Conservation (phyloP, 1,139 yeast species). For the Geotrichum australiense region DNA sequence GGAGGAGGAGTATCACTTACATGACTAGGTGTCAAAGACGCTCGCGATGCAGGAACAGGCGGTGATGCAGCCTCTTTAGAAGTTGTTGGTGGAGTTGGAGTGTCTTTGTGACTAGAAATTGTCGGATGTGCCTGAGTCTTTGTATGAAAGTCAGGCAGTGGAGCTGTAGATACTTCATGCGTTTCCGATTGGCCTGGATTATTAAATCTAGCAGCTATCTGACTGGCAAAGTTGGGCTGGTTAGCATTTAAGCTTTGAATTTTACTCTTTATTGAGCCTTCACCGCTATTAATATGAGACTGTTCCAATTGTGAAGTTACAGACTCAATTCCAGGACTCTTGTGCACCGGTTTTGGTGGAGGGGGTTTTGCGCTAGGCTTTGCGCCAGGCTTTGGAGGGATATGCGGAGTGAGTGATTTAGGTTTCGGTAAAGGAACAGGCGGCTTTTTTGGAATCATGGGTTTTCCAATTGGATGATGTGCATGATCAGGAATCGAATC, state of each 20-base stretch:
- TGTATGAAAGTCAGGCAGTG: too few species aligned
- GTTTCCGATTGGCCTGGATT: conserved; percentile 2
- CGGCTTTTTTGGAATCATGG: too few species aligned
- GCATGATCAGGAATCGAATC: too few species aligned
- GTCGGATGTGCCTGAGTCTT: conserved; percentile 23
- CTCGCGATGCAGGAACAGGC: conserved; percentile 7
- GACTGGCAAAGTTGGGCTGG: conserved; percentile 17
- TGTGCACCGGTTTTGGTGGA: conserved; percentile 1
- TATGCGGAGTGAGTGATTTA: too few species aligned
- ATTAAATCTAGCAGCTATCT: conserved; percentile 16
- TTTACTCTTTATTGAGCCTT: conserved; percentile 13
- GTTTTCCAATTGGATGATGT: too few species aligned
- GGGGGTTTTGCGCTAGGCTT: conserved; percentile 6
- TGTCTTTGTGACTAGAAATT: conserved; percentile 25
- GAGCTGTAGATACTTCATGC: conserved; percentile 5
- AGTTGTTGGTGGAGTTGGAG: conserved; percentile 10
- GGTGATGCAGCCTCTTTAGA: conserved; percentile 20
- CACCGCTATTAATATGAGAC: not conserved
- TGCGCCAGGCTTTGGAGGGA: not conserved
- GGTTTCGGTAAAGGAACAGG: too few species aligned
- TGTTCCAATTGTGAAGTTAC: conserved; percentile 11
- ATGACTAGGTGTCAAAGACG: too few species aligned
- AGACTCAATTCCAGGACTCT: not conserved
- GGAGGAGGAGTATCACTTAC: conserved; percentile 22
- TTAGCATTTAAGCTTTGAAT: conserved; percentile 10